These are phyloP conservation scores for Syzygium oleosum DNA, from an alignment of 345 rosid genomes.

Conservation along the genomic window DNA sequence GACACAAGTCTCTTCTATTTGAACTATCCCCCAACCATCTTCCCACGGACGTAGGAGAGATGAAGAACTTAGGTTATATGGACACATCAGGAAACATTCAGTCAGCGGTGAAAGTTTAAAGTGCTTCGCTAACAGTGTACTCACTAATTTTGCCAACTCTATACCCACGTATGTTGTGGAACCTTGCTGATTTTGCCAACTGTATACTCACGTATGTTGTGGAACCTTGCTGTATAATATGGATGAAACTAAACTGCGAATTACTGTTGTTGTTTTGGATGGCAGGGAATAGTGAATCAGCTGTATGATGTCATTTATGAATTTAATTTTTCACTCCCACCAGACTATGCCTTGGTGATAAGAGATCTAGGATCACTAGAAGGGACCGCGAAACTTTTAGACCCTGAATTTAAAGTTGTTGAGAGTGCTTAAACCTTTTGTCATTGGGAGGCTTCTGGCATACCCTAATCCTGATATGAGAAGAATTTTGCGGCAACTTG, in stretches of 20 bases:
- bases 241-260: neutral
- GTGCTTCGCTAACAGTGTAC: no score
- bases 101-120: no score
- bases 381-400: constrained; percentile 92
- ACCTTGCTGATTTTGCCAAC: neutral
- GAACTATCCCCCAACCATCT: no score
- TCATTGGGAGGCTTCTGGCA: constrained; percentile 78
- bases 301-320: constrained; percentile 87
- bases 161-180: neutral
- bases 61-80: no score
- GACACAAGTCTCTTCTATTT: no score
- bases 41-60: no score
- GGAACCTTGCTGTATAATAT: neutral
- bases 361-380: constrained; percentile 93
- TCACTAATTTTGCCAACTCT: no score
- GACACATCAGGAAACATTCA: no score
- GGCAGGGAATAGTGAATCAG: constrained; percentile 76
- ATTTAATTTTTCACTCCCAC: constrained; percentile 82
- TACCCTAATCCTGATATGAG: constrained; percentile 97
- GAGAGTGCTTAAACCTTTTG: constrained; percentile 87
- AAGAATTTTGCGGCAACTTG: constrained; percentile 75
- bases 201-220: neutral
- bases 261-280: constrained; percentile 8
- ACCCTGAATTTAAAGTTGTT: constrained; percentile 82
- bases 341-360: constrained; percentile 88